Percentiles rank a stretch among this genome's conserved stretches.
These are phyloP conservation scores for Phaeodactylum tricornutum DNA, from an alignment of 108 stramenopile species.

Conservation along the genomic window DNA sequence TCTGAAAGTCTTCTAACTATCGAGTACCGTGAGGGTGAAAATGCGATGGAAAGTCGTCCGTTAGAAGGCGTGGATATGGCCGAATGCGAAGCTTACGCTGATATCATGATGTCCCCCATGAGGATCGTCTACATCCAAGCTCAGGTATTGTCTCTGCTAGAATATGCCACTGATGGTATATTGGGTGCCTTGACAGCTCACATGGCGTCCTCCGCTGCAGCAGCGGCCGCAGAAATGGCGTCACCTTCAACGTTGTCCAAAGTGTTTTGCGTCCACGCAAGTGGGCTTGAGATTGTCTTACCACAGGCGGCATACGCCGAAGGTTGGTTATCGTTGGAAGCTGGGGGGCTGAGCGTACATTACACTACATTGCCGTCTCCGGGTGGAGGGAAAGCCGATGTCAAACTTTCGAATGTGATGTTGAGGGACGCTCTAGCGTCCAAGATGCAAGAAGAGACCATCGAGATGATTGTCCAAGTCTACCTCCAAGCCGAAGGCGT, in stretches of 20 bases:
- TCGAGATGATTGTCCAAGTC: constrained; percentile 40
- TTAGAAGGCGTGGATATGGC: constrained; percentile 16
- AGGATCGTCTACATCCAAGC: constrained; percentile 66
- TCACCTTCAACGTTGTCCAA: constrained; percentile 39
- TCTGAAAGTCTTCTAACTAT: constrained; percentile 58
- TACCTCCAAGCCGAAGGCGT: constrained; percentile 34
- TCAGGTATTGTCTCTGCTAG: constrained; percentile 63
- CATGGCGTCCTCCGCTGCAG: constrained; percentile 62
- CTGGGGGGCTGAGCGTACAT: constrained; percentile 41
- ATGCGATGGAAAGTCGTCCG: constrained; percentile 28
- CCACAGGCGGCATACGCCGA: constrained; percentile 55
- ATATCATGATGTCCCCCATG: constrained; percentile 67
- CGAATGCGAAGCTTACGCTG: constrained; percentile 45
- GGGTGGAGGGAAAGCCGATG: constrained; percentile 33
- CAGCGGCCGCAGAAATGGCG: constrained; percentile 63
- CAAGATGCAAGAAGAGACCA: constrained; percentile 42
- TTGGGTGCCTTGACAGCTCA: constrained; percentile 61
- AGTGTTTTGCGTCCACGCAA: constrained; percentile 49
- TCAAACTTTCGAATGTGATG: constrained; percentile 38
- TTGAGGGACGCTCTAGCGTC: constrained; percentile 27
- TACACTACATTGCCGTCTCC: constrained; percentile 39
- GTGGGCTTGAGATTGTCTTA: constrained; percentile 61
- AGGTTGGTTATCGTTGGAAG: constrained; percentile 35
- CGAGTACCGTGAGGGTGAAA: constrained; percentile 41
- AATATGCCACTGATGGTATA: constrained; percentile 76